A percentile compares a stretch with the other conserved stretches of the same genome.
Evolutionary conservation across 495 filamentous ascomycete species (phyloP).

Genomic region (Xanthoparmelia taractica): DNA sequence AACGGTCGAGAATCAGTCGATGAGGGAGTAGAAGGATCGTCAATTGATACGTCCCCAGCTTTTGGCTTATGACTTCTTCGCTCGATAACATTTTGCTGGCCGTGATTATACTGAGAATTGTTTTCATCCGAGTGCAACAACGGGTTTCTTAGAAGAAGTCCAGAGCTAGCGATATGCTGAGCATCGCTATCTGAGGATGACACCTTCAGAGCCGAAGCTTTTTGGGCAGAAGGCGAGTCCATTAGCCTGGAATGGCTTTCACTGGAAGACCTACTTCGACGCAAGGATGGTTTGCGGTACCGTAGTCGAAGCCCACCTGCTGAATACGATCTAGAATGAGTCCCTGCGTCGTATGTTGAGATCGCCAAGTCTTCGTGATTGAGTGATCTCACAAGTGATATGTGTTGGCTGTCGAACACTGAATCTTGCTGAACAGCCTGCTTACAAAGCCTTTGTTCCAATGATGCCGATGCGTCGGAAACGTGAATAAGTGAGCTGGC

Average conservation of each 20-base stretch:
- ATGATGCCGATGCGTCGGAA: not conserved
- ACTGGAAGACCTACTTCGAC: conserved; percentile 13
- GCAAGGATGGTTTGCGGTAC: not conserved
- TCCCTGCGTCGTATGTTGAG: not conserved
- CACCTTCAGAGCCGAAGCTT: not conserved
- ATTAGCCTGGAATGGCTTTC: conserved; percentile 6
- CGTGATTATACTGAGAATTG: not conserved
- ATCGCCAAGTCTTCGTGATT: not conserved
- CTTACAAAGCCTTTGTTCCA: not conserved
- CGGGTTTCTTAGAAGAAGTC: conserved; percentile 2
- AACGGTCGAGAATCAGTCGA: not conserved
- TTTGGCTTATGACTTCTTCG: not conserved
- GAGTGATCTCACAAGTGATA: not conserved
- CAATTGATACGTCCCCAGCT: not conserved
- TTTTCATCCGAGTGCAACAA: not conserved
- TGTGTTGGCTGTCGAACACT: not conserved
- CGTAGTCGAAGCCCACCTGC: not conserved
- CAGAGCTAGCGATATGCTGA: not conserved
- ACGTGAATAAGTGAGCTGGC: not conserved
- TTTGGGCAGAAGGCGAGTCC: not conserved
- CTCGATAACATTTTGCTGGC: not conserved
- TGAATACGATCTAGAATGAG: not conserved
- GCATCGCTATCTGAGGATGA: not conserved
- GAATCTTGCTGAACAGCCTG: not conserved
- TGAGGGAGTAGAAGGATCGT: not conserved